Evolutionary conservation across 2,329 filamentous ascomycete genomes (phyloP), one percentile per base, ranked within the genome.

Genomic region (Trichoderma sp.): DNA sequence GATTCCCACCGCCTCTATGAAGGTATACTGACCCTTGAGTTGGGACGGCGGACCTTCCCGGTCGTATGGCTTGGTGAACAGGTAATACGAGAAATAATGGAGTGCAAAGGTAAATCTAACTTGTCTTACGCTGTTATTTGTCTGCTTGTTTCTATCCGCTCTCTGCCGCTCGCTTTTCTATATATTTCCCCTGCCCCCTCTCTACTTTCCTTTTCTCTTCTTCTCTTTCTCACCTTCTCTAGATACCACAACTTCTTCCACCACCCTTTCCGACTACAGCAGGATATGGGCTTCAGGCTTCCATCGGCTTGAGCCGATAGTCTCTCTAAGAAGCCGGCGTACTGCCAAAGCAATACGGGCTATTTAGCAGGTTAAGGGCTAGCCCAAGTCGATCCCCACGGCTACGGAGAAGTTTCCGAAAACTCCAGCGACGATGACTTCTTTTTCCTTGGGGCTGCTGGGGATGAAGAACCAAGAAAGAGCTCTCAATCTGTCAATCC

Each of bases 401-500:
- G 32, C 11, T 8, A 11, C 32, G 10, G 10, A 32, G 10, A 32
- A 0, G 32, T 11, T 4, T 32, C 32, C 3, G 32, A 32, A 10
- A 2, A 32, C 8, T 32, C 32, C 11, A 32, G 32, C 10, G 32
- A 32, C 0, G 32, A 32, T 7, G 32, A 32, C 0, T 11, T 32
- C 10, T 11, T 11, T 11, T 32, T 32, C 32, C 7, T 11, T 32
- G 8, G 30, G 30, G 30, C 10, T 11, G 1, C 32, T 32, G 32
- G 10, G 8, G 32, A 32, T 2, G 32, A 10, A 32, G 32, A 32
- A 59, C 39, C 55, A 39, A 59, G 55, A 59, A 59, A 26, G 32
- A 59, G 55, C 55, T 59, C n/a, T 59, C 55, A 59, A 59, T 59
- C 32, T 59, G 55, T 58, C 30, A 39, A 37, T 58, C 55, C 55